Evolutionary conservation across 768 basidiomycete species (phyloP), one percentile per base, ranked within the genome.

Genomic region (Suillus subaureus): DNA sequence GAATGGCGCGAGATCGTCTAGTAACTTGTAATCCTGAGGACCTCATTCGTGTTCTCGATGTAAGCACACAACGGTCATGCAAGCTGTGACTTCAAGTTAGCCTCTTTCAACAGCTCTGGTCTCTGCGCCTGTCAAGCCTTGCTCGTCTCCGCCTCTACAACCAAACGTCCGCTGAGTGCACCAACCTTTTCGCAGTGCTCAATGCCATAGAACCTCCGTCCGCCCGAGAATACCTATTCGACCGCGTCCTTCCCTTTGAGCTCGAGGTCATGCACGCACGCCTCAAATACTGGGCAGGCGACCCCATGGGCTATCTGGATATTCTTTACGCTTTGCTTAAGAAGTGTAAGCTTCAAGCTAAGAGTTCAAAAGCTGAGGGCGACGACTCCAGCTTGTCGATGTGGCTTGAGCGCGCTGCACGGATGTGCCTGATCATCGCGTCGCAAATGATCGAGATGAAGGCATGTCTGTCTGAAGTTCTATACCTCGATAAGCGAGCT

Each of bases 401-500:
- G 92, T 95, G 93, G 93, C 88, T 87, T 66, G 93, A 95, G 75
- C 86, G 93, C 64, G 88, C 88, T 4, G 85, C 89, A 18, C 80
- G 93, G 58, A 79, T 94, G n/a, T 87, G 84, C 62, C 74, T 95
- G 63, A 93, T 94, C 66, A 83, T 93, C 56, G 92, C 92, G 2
- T 90, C 90, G 42, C 92, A 94, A 76, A 77, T 94, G 72, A 80
- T 92, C 61, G 93, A 95, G 77, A 92, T 93, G 88, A 92, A 92
- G 82, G 92, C 90, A 55, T 26, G 79, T 64, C 3, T 12, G 43
- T 23, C n/a, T 26, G n/a, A n/a, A n/a, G n/a, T 51, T 21, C 39
- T 13, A 33, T 45, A 58, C 23, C 62, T 37, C 47, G 31, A 55
- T 52, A n/a, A 31, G 35, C 61, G 28, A 39, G 43, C 16, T 55